Base-by-base conservation (phyloP, 306 rosid species). In the Vigna trinervia region DNA sequence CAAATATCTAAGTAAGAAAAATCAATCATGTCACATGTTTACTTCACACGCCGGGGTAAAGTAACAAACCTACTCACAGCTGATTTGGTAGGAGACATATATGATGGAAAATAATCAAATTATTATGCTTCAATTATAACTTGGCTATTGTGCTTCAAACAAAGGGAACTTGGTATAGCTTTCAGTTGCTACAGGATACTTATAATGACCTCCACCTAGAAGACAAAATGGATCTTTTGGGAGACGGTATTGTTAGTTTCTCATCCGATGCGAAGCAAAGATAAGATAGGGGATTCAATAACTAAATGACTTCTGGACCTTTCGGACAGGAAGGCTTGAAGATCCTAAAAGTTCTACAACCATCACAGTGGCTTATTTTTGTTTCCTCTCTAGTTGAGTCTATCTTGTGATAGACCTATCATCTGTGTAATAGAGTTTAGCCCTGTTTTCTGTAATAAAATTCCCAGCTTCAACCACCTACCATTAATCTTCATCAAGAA, bases 401-500 rank as follows among this genome's bases (percentile, higher is more conserved):
- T 28, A 52, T 19, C 51, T 54, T 6, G 60, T n/a, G 77, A 50
- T 43, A 34, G 71, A 78, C 7, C 32, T 60, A 15, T 71, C 56
- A 71, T 50, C 72, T 60, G 47, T 22, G 22, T 51, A 78, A 5
- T 60, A 60, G 12, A 50, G 66, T 15, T 71, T 78, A 59, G 41
- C 72, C 72, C 45, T 32, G 12, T 34, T 70, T 59, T 43, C 19
- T 12, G 7, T 19, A 11, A 14, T 38, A 70, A 78, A 48, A 32
- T 69, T 47, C 53, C 53, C 48, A 78, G 63, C 20, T 70, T 61
- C 54, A 69, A 23, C 50, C 51, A 59, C 53, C 81, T 69, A 63
- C 38, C 47, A 34, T 69, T 53, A 71, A 77, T 69, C 66, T 61
- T 82, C 26, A n/a, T 36, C 70, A 65, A 45, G 50, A 50, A 65